These are phyloP conservation scores for Penicillium sp. DNA, from an alignment of 2,329 filamentous ascomycete species.

Conservation along the genomic window DNA sequence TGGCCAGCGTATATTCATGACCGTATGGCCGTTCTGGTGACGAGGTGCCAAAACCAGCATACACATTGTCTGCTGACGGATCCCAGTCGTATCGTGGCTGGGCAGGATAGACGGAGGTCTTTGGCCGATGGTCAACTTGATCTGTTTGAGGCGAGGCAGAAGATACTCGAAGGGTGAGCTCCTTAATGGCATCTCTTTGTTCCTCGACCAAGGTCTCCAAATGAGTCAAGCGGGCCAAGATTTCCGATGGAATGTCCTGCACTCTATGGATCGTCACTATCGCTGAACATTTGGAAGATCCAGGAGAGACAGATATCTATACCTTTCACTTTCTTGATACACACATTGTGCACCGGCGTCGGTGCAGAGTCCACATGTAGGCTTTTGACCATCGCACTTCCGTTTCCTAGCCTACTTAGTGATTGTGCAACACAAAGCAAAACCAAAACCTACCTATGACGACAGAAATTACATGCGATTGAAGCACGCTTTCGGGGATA, in stretches of 20 bases:
- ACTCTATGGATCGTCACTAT: slow-evolving; percentile 9
- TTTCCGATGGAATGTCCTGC: slow-evolving; percentile 13
- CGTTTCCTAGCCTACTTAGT: slow-evolving; percentile 13
- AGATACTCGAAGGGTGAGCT: slow-evolving; percentile 11
- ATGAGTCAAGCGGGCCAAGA: slow-evolving; percentile 16
- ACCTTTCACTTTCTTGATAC: slow-evolving; percentile 22
- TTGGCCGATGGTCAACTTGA: background rate
- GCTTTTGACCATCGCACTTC: slow-evolving; percentile 20
- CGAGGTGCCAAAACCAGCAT: background rate
- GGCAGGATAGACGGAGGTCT: background rate
- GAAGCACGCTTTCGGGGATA: slow-evolving; percentile 20
- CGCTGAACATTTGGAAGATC: background rate
- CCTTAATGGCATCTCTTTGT: slow-evolving; percentile 15
- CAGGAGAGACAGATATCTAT: background rate
- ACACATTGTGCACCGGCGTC: slow-evolving; percentile 18
- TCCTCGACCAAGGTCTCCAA: slow-evolving; percentile 17
- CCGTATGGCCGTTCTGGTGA: slow-evolving; percentile 1
- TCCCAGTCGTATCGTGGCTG: slow-evolving; percentile 6
- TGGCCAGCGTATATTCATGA: slow-evolving; percentile 10
- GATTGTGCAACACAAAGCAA: background rate
- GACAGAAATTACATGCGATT: slow-evolving; percentile 21
- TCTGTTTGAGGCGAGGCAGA: background rate
- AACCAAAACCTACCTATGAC: slow-evolving; percentile 13
- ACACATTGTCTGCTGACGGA: slow-evolving; percentile 1
- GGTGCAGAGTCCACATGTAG: slow-evolving; percentile 17